These are phyloP conservation scores for Pelargonium fulgidum DNA, from an alignment of 441 rosid genomes.

Conservation along the genomic window DNA sequence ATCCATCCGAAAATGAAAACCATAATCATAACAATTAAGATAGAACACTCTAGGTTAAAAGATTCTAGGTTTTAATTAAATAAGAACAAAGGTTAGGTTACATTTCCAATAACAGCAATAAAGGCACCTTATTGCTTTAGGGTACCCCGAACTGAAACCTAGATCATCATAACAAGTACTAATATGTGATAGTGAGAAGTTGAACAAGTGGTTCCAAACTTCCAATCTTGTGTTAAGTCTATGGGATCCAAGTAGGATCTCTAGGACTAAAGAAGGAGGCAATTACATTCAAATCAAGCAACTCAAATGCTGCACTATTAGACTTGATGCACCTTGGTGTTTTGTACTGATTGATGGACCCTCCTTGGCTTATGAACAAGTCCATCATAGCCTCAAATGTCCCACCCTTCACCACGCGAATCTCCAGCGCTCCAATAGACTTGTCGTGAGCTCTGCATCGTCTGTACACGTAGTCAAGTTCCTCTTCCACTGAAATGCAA, in stretches of 20 bases:
- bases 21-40: no score
- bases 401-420: slow-evolving; percentile 60
- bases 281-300: slow-evolving; percentile 57
- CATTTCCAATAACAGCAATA: no score
- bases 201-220: not conserved
- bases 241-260: slow-evolving; percentile 72
- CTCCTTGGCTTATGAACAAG: slow-evolving; percentile 64
- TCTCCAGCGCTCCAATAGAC: slow-evolving; percentile 71
- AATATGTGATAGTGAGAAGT: no score
- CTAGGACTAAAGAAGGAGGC: slow-evolving; percentile 71
- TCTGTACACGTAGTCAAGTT: slow-evolving; percentile 69
- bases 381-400: slow-evolving; percentile 77
- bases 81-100: no score
- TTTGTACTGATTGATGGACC: slow-evolving; percentile 82
- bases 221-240: not conserved
- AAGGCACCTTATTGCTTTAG: no score
- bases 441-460: slow-evolving; percentile 64
- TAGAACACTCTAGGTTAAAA: no score
- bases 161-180: no score
- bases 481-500: slow-evolving; percentile 67
- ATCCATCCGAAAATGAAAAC: no score
- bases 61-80: no score
- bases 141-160: no score
- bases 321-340: slow-evolving; percentile 77
- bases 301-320: slow-evolving; percentile 34